Evolutionary conservation across 805 yeast species (phyloP).

Genomic region (Ogataea methanolica): DNA sequence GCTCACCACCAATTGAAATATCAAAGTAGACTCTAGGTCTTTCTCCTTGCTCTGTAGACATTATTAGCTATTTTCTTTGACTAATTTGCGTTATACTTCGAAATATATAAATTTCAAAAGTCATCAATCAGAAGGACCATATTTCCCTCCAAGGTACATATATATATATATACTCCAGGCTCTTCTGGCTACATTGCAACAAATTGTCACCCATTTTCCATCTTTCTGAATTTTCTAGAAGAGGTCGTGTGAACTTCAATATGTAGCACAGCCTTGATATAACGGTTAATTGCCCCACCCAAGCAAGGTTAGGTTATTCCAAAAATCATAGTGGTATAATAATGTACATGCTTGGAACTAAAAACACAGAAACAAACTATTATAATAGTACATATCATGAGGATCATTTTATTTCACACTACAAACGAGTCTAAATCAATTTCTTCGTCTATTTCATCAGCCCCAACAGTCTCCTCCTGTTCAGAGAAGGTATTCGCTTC

Average conservation of each 20-base stretch:
- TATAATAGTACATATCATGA: background rate
- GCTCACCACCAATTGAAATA: constrained; percentile 63
- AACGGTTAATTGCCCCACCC: too few relatives aligned
- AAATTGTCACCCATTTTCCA: background rate
- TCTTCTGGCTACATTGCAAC: background rate
- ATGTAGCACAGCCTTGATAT: too few relatives aligned
- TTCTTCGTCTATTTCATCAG: background rate
- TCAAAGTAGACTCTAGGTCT: constrained; percentile 70
- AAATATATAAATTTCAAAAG: too few relatives aligned
- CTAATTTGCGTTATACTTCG: too few relatives aligned
- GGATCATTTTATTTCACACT: background rate
- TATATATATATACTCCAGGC: too few relatives aligned
- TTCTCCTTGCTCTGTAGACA: constrained; percentile 3
- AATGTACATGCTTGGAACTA: background rate
- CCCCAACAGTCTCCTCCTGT: background rate
- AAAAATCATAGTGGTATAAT: too few relatives aligned
- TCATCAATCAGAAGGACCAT: too few relatives aligned
- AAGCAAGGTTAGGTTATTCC: too few relatives aligned
- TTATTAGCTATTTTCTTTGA: background rate
- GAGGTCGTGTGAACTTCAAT: too few relatives aligned
- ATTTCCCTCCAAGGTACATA: too few relatives aligned
- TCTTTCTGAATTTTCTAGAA: constrained; percentile 4
- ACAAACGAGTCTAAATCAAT: constrained; percentile 1
- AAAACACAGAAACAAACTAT: background rate
- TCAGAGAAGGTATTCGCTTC: background rate